Evolutionary conservation across 1,284 basidiomycete genomes (phyloP).

Genomic region (Fomitopsis betulina): DNA sequence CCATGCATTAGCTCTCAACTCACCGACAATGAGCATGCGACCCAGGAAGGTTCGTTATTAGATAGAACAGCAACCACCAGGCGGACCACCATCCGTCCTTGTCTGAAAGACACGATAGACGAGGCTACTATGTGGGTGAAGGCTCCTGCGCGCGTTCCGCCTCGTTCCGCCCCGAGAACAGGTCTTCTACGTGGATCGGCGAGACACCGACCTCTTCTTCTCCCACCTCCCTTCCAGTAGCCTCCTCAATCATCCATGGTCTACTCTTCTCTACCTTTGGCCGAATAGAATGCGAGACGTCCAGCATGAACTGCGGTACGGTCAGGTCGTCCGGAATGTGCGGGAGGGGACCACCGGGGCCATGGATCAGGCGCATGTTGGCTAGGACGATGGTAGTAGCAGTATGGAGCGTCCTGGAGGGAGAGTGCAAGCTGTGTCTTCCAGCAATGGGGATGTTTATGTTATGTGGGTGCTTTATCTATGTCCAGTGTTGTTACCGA

Average conservation of each 20-base stretch:
- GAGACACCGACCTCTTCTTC: slow-evolving; percentile 42
- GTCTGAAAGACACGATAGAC: too few relatives aligned
- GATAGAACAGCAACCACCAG: too few relatives aligned
- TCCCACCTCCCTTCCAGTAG: slow-evolving; percentile 42
- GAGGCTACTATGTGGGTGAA: too few relatives aligned
- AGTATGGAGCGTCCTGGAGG: not conserved
- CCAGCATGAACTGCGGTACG: slow-evolving; percentile 71
- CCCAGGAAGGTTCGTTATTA: too few relatives aligned
- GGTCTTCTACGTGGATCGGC: not conserved
- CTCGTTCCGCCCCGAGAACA: too few relatives aligned
- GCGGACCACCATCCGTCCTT: too few relatives aligned
- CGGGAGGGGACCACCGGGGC: slow-evolving; percentile 34
- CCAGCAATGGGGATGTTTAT: not conserved
- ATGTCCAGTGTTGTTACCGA: too few relatives aligned
- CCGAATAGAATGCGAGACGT: slow-evolving; percentile 43
- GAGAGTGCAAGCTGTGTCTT: too few relatives aligned
- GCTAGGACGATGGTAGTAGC: not conserved
- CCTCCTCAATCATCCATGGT: slow-evolving; percentile 68
- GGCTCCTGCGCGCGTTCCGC: too few relatives aligned
- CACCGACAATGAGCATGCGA: not conserved
- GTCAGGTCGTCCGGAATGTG: slow-evolving; percentile 67
- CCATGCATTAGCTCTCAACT: not conserved
- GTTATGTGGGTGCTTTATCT: not conserved
- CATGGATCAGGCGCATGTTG: slow-evolving; percentile 30
- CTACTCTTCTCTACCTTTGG: slow-evolving; percentile 37